phyloP scores from a whole-genome alignment of 208 protist genomes.

The Acanthamoeba sp. region DNA sequence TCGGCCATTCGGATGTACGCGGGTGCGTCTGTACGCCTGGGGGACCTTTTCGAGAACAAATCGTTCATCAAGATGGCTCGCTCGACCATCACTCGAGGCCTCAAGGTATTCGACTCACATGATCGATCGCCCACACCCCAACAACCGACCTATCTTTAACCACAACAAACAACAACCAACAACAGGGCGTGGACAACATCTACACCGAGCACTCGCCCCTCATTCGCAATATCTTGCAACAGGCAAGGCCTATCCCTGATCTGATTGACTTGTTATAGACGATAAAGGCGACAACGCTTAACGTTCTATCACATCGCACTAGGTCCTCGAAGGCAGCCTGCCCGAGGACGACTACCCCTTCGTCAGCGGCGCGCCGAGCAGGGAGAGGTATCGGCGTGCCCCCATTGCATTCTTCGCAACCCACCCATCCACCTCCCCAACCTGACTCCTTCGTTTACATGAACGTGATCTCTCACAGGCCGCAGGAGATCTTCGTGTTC shows the following conservation, averaged over 20 bases:
- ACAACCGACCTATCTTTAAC: slow-evolving; percentile 3
- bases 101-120: too few relatives aligned
- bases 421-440: background rate
- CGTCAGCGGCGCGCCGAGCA: slow-evolving; percentile 9
- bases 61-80: slow-evolving; percentile 63
- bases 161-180: background rate
- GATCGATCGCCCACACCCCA: background rate
- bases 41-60: slow-evolving; percentile 68
- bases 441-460: slow-evolving; percentile 54
- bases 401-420: background rate
- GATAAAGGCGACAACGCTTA: background rate
- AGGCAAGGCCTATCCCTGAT: background rate
- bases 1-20: slow-evolving; percentile 52
- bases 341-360: slow-evolving; percentile 86
- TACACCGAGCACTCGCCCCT: slow-evolving; percentile 98
- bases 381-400: slow-evolving; percentile 76
- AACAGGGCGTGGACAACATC: slow-evolving; percentile 95
- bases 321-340: slow-evolving; percentile 88
- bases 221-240: slow-evolving; percentile 88
- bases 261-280: slow-evolving; percentile 82
- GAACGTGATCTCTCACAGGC: slow-evolving; percentile 70
- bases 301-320: background rate
- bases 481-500: slow-evolving; percentile 91
- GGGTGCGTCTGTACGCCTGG: slow-evolving; percentile 1
- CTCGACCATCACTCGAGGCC: slow-evolving; percentile 29